Base-by-base conservation (phyloP, 805 yeast species). In the Lipomyces spencermartinsiae region DNA sequence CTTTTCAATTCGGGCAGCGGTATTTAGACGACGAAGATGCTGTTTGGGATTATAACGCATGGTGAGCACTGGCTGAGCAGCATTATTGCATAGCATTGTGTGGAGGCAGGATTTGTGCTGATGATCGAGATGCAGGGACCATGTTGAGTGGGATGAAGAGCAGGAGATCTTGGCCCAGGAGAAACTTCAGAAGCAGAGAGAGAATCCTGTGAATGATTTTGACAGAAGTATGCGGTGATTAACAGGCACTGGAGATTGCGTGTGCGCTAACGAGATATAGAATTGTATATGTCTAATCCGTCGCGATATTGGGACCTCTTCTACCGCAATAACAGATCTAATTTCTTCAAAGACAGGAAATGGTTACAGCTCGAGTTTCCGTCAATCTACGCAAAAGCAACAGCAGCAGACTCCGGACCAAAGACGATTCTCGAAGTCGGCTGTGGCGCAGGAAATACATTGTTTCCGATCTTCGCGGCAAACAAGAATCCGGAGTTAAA, bases 311-410 rank as follows among this genome's bases (percentile, higher is more conserved):
- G 99, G 99, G 97, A 95, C 78, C 85, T 90, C 7, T 95, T 95
- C 77, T 95, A 95, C 78, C 89, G 89, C 74, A 91, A 93, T 76
- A 94, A 95, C 79, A 87, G 85, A 74, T 97, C 92, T 73, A 95
- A 94, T 79, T 95, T 95, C 80, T 95, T 95, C 84, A 95, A 95
- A 78, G 97, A 95, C 79, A 84, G 99, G 73, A 93, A 92, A 76
- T 95, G 99, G 99, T 83, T 95, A 68, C 92, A 91, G 76, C 89
- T 94, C 59, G 99, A 95, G 80, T 95, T 95, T 71, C 99, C 99
- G 0, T 81, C 86, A 14, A 79, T 95, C 46, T 94, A 90, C 76
- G 89, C 88, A 69, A 10, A 59, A 8, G 90, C 92, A 5, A 92
- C 97, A 2, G 86, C 87, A 70, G 84, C 85, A 31, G 90, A 88